Conservation (phyloP, 2,329 filamentous ascomycete genomes). For the Scleromitrula shiraiana region DNA sequence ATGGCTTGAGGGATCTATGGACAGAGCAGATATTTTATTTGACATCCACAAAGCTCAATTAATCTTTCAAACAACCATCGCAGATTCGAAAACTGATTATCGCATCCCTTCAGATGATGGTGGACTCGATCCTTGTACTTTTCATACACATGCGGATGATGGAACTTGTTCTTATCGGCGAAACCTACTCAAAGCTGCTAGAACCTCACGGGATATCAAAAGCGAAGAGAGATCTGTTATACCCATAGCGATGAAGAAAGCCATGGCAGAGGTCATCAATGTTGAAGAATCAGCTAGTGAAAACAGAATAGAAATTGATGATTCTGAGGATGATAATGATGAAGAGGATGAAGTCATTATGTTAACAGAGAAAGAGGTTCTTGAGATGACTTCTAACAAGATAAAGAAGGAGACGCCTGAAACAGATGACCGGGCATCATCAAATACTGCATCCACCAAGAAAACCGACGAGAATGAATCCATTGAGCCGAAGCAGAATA, state of each 20-base stretch:
- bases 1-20: not conserved
- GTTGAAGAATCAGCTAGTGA: no score
- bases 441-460: not conserved
- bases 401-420: not conserved
- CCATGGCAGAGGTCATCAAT: not conserved
- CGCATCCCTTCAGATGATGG: not conserved
- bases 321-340: not conserved
- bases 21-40: conserved; percentile 4
- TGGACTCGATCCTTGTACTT: not conserved
- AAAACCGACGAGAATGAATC: not conserved
- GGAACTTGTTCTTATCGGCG: not conserved
- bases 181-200: not conserved
- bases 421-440: not conserved
- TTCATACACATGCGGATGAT: conserved; percentile 1
- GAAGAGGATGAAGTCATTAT: not conserved
- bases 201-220: no score
- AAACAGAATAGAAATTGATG: no score
- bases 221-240: no score
- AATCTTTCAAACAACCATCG: not conserved
- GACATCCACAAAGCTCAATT: not conserved
- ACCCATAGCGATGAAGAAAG: not conserved
- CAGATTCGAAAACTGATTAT: not conserved
- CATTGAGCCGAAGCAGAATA: no score
- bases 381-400: not conserved
- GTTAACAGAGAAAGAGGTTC: not conserved